Conservation (phyloP, 495 filamentous ascomycete species). For the Hamigera avellanea region DNA sequence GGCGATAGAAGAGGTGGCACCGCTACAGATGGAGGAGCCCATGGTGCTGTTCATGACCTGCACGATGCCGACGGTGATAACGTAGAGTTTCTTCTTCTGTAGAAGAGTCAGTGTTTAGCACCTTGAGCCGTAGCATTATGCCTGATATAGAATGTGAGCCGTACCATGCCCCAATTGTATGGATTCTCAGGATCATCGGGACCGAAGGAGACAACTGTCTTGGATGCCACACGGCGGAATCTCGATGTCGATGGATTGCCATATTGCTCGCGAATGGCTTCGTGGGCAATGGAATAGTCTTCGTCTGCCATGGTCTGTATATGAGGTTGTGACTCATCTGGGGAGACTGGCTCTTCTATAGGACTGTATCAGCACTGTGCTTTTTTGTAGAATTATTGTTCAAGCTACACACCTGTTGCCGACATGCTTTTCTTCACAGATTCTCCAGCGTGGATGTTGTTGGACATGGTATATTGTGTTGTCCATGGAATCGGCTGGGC, state of each 20-base stretch:
- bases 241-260: slow-evolving; percentile 4
- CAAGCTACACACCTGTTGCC: too few relatives aligned
- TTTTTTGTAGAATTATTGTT: too few relatives aligned
- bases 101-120: background rate
- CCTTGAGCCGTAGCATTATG: too few relatives aligned
- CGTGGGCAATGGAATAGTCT: background rate
- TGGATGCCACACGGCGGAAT: slow-evolving; percentile 7
- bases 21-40: slow-evolving; percentile 54
- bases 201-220: slow-evolving; percentile 13
- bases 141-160: background rate
- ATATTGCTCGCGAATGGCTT: slow-evolving; percentile 3
- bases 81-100: slow-evolving; percentile 42
- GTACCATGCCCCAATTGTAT: slow-evolving; percentile 36
- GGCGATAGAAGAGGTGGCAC: slow-evolving; percentile 45
- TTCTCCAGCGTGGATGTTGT: too few relatives aligned
- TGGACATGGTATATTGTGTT: too few relatives aligned
- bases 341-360: too few relatives aligned
- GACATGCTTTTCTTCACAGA: too few relatives aligned
- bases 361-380: too few relatives aligned
- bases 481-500: too few relatives aligned
- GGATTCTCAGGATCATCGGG: slow-evolving; percentile 50
- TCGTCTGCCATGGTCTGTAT: too few relatives aligned
- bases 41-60: slow-evolving; percentile 68
- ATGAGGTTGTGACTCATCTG: too few relatives aligned
- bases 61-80: slow-evolving; percentile 45